Conservation (phyloP, 2,329 filamentous ascomycete genomes). For the Aspergillus sp. region DNA sequence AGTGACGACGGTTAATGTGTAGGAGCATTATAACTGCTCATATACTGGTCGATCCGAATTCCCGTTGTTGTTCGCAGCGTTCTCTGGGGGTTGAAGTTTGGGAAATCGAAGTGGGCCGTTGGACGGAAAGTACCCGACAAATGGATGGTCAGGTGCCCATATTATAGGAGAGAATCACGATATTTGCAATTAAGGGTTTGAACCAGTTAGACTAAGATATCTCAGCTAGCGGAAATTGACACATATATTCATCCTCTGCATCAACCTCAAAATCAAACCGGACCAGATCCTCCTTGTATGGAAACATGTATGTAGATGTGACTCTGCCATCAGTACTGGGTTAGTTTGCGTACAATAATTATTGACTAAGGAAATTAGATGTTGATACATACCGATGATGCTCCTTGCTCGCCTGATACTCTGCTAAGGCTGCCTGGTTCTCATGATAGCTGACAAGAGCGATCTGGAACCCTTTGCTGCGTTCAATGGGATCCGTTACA, state of each 20-base stretch:
- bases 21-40: neutral
- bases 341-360: neutral
- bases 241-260: conserved; percentile 39
- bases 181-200: neutral
- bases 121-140: neutral
- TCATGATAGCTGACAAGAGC: conserved; percentile 58
- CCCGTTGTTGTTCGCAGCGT: neutral
- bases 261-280: conserved; percentile 59
- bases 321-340: conserved; percentile 43
- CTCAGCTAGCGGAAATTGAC: conserved; percentile 17
- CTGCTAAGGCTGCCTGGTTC: conserved; percentile 50
- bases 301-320: conserved; percentile 56
- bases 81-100: neutral
- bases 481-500: conserved; percentile 56
- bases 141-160: neutral
- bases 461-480: conserved; percentile 59
- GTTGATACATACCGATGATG: conserved; percentile 49
- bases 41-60: neutral
- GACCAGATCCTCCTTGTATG: conserved; percentile 58
- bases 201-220: neutral
- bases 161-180: neutral
- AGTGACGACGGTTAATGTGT: neutral
- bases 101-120: neutral
- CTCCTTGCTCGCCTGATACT: conserved; percentile 59
- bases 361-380: conserved; percentile 6